phyloP scores from a whole-genome alignment of 1,139 yeast species.

The Yamadazyma atlantica region DNA sequence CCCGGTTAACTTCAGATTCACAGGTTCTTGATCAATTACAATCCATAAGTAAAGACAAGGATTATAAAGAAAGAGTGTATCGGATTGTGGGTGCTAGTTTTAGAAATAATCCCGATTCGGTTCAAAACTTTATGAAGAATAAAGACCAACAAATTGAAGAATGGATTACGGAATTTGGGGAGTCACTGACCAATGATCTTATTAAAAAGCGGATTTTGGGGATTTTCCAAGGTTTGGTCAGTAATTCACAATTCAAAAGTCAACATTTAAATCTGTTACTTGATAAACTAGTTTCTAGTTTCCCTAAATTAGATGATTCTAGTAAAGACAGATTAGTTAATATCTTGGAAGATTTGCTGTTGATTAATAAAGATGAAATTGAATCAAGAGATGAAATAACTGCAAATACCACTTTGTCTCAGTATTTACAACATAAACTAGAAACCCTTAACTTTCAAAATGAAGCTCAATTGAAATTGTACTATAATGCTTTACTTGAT shows the following conservation, averaged over 20 bases:
- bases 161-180: slow-evolving; percentile 8
- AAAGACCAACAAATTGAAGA: slow-evolving; percentile 14
- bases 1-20: slow-evolving; percentile 28
- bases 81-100: slow-evolving; percentile 57
- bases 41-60: slow-evolving; percentile 9
- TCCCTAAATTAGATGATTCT: slow-evolving; percentile 26
- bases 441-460: slow-evolving; percentile 20
- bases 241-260: slow-evolving; percentile 26
- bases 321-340: slow-evolving; percentile 36
- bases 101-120: slow-evolving; percentile 73
- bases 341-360: slow-evolving; percentile 39
- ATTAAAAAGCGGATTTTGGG: slow-evolving; percentile 51
- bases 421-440: slow-evolving; percentile 30
- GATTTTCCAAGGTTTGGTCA: slow-evolving; percentile 43
- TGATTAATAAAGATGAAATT: slow-evolving; percentile 13
- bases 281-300: slow-evolving; percentile 25
- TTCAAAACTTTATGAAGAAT: slow-evolving; percentile 22
- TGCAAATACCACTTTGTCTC: slow-evolving; percentile 25
- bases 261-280: slow-evolving; percentile 26
- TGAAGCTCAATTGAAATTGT: slow-evolving; percentile 39
- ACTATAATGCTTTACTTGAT: slow-evolving; percentile 44
- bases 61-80: slow-evolving; percentile 43
- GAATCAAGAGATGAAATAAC: slow-evolving; percentile 2
- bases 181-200: slow-evolving; percentile 20
- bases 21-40: slow-evolving; percentile 14